Evolutionary conservation across 148 eudicot species (phyloP).

Genomic region (Cornus suecica): DNA sequence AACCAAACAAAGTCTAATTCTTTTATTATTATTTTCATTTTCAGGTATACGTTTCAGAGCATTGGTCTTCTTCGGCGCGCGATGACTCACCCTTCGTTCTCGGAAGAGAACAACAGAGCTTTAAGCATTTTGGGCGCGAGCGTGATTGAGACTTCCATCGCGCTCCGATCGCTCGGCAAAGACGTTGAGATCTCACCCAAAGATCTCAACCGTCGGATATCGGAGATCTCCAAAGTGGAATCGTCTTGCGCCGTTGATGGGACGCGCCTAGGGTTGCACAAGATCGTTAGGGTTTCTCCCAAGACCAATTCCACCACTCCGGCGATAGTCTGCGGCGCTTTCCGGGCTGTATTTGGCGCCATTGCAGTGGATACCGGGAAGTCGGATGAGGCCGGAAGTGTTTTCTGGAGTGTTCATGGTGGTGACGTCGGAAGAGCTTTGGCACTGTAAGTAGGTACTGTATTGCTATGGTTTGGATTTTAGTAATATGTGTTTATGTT

Average conservation of each 20-base stretch:
- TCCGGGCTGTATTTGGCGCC: constrained; percentile 70
- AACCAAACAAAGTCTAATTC: neutral
- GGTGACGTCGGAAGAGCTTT: constrained; percentile 20
- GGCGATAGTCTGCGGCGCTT: constrained; percentile 72
- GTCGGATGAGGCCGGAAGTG: constrained; percentile 38
- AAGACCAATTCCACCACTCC: constrained; percentile 68
- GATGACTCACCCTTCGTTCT: constrained; percentile 81
- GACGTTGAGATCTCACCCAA: constrained; percentile 63
- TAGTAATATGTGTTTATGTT: neutral
- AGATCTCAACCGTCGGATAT: constrained; percentile 48
- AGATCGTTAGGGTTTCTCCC: constrained; percentile 58
- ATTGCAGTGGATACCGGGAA: constrained; percentile 49
- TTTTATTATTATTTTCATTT: neutral
- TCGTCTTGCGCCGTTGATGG: constrained; percentile 69
- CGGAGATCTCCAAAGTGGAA: constrained; percentile 52
- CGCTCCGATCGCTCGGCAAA: constrained; percentile 32
- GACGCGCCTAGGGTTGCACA: constrained; percentile 52
- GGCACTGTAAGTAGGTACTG: constrained; percentile 11
- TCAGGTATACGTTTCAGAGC: constrained; percentile 54
- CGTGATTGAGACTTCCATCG: constrained; percentile 55
- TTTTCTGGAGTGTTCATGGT: constrained; percentile 45
- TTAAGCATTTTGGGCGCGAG: constrained; percentile 64
- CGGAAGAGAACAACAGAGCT: constrained; percentile 83
- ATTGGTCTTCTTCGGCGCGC: constrained; percentile 65
- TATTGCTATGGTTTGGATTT: neutral